A percentile compares a stretch with the other conserved stretches of the same genome.
phyloP scores from a whole-genome alignment of 2,329 filamentous ascomycete species.

The Phyllosticta citriasiana region DNA sequence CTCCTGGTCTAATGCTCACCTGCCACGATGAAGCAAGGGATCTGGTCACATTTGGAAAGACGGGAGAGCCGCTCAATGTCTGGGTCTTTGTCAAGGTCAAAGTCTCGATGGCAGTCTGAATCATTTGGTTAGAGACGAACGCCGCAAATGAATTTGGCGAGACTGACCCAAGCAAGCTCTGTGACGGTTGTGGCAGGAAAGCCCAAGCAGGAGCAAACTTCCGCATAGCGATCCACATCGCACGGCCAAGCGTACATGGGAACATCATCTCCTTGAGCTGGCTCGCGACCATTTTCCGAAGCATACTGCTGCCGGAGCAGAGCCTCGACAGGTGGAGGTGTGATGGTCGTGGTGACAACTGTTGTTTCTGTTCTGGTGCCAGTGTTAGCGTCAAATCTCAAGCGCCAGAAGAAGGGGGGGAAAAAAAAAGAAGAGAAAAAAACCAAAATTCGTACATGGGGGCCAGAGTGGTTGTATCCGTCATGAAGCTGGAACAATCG shows the following conservation, averaged over 20 bases:
- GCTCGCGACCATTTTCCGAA: neutral
- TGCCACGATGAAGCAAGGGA: neutral
- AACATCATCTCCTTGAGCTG: neutral
- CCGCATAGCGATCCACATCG: conserved; percentile 5
- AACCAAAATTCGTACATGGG: neutral
- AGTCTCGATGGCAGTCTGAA: neutral
- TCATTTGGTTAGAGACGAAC: neutral
- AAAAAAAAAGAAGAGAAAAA: too few relatives aligned
- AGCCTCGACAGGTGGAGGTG: neutral
- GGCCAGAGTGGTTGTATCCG: neutral
- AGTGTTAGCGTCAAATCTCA: too few relatives aligned
- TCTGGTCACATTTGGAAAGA: neutral
- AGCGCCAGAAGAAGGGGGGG: neutral
- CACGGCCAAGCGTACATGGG: conserved; percentile 6
- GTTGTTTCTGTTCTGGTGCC: neutral
- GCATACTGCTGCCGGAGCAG: neutral
- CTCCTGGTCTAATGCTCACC: neutral
- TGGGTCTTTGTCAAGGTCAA: neutral
- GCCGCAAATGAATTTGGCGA: neutral
- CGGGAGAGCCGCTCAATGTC: neutral
- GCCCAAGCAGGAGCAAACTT: conserved; percentile 9
- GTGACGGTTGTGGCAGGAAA: conserved; percentile 1
- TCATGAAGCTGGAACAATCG: conserved; percentile 10
- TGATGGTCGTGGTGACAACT: neutral
- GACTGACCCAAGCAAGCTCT: neutral